Base-by-base conservation (phyloP, 1,284 basidiomycete genomes). In the Fomitopsis palustris region DNA sequence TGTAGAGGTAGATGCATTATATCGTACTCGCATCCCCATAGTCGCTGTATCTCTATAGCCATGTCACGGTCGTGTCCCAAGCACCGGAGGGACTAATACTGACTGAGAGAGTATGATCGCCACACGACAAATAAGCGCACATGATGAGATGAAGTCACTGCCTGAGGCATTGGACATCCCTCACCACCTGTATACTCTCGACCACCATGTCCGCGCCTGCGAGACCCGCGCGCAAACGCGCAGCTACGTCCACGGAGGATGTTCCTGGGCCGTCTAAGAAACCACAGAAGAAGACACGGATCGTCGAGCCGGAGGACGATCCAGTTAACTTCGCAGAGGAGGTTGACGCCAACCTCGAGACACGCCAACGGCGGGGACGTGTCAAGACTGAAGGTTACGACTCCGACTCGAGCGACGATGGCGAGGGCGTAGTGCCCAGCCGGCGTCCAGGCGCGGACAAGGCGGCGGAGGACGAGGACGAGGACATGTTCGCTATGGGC, bases 371-470 rank as follows among this genome's bases (percentile, higher is more conserved):
- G 56, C 82, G 86, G 74, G 83, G 88, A 57, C 78, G 84, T 65
- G 84, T 96, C 58, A 90, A 88, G 69, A 90, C 83, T 27, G 93
- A 93, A 56, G 96, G 95, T 3, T 98, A 97, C 72, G 95, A 95
- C 5, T 95, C 93, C 1, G 96, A 98, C 73, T 96, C 93, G 1
- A 95, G 87, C 56, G 92, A 95, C 68, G 94, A 96, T 62, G 93
- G 92, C 7, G 95, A 96, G 70, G 90, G 92, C 21, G 93, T 95
- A 35, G 93, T 95, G 16, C 79, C 79, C 21, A 91, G 88, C 69
- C 81, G 92, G 58, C 84, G 87, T 70, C 82, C 85, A 60, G 81
- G 73, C 33, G 73, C 67, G 3, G 75, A 78, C 9, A 76, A 67
- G 19, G 77, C 74, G 3, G 76, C 70, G 25, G 81, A 74, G 9